Evolutionary conservation across 768 basidiomycete species (phyloP).

Genomic region (Collybia sordida): DNA sequence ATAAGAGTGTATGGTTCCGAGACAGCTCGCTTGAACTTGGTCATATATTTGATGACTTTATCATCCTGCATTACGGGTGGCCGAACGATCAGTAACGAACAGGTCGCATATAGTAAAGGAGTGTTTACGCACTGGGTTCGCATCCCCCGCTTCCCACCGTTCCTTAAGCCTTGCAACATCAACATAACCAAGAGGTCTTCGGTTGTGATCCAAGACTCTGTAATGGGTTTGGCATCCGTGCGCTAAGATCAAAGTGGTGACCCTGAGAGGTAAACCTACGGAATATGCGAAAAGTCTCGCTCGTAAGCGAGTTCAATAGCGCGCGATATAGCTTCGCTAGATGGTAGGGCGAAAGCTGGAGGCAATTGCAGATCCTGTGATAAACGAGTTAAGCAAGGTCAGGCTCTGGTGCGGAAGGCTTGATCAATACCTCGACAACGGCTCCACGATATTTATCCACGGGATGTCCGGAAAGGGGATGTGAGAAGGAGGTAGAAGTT

Average conservation of each 20-base stretch:
- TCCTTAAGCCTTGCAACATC: conserved; percentile 74
- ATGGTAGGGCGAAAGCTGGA: conserved; percentile 82
- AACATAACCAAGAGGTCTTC: conserved; percentile 82
- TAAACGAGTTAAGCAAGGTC: conserved; percentile 1
- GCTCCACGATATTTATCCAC: conserved; percentile 79
- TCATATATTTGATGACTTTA: conserved; percentile 69
- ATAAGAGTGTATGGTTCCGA: conserved; percentile 75
- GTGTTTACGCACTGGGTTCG: conserved; percentile 59
- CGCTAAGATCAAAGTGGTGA: background rate
- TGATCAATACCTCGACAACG: conserved; percentile 78
- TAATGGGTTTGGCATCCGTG: background rate
- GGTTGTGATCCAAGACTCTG: conserved; percentile 73
- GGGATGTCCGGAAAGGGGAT: conserved; percentile 8
- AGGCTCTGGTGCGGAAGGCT: background rate
- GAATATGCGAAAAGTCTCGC: conserved; percentile 91
- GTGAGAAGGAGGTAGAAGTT: conserved; percentile 5
- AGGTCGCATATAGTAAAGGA: background rate
- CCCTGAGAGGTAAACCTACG: conserved; percentile 44
- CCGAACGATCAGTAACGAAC: too few relatives aligned
- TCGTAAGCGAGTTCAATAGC: conserved; percentile 91
- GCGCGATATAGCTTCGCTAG: conserved; percentile 65
- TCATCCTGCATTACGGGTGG: conserved; percentile 49
- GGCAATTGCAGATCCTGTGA: conserved; percentile 77
- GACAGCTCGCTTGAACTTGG: conserved; percentile 65
- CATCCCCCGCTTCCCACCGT: conserved; percentile 74